Percentiles rank a stretch among this genome's conserved stretches.
phyloP scores from a whole-genome alignment of 169 alveolate species.

The Hepatocystis sp. region DNA sequence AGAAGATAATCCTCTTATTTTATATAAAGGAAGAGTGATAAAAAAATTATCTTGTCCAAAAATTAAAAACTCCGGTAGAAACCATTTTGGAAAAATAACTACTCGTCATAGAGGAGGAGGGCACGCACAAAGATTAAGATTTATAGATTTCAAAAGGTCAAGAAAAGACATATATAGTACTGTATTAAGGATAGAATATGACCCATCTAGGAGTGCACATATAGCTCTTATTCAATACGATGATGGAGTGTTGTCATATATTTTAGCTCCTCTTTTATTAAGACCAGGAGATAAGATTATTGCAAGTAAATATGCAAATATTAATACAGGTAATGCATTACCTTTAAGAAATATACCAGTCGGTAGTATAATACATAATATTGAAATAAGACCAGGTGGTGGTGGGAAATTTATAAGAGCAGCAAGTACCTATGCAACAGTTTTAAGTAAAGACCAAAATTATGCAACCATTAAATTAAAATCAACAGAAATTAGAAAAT shows the following conservation, averaged over 20 bases:
- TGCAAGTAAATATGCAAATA: conserved; percentile 89
- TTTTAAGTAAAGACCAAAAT: conserved; percentile 83
- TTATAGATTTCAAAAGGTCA: conserved; percentile 91
- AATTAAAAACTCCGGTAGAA: conserved; percentile 89
- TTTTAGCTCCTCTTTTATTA: conserved; percentile 88
- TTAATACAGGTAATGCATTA: conserved; percentile 90
- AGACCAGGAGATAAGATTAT: conserved; percentile 91
- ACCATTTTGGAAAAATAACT: conserved; percentile 84
- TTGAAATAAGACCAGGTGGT: conserved; percentile 92
- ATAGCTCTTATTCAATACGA: conserved; percentile 90
- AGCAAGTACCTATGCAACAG: conserved; percentile 90
- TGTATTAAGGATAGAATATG: conserved; percentile 90
- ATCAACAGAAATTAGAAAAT: conserved; percentile 90
- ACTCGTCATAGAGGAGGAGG: conserved; percentile 91
- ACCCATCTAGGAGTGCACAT: conserved; percentile 89
- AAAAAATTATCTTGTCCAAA: conserved; percentile 84
- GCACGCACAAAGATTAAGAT: conserved; percentile 88
- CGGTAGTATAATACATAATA: conserved; percentile 88
- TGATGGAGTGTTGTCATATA: conserved; percentile 92
- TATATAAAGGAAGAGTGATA: conserved; percentile 85
- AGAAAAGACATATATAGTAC: conserved; percentile 91
- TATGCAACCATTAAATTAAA: conserved; percentile 90
- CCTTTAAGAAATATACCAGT: conserved; percentile 91
- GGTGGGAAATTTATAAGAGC: conserved; percentile 91
- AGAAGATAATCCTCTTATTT: conserved; percentile 32